Base-by-base conservation (phyloP, 1,139 yeast species). In the Lodderomyces margitis region DNA sequence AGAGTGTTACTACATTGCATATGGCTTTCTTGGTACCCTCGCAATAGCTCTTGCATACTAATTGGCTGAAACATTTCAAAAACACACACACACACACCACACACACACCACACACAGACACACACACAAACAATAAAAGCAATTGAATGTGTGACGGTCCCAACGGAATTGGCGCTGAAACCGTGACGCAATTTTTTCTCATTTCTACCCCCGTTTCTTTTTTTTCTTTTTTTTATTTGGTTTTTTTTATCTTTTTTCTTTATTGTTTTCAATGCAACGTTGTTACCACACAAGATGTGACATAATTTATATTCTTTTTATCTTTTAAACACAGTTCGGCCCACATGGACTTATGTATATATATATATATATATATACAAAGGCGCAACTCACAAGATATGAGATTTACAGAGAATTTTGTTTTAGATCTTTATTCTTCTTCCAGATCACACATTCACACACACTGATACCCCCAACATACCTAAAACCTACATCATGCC, bases 291-390 rank as follows among this genome's bases (percentile, higher is more conserved):
- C 15, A 15, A 6, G 32, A 28, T 28, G 32, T 28, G 17, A 28
- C 32, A 28, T 28, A n/a, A n/a, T 28, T 23, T 23, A 5, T 4
- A 10, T 6, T 28, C 16, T 27, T 27, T 23, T 6, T 23, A 23
- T 9, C 30, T 27, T 16, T 25, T 5, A 12, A 25, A 5, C 30
- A 28, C 32, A 11, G 19, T 15, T 28, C 10, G 5, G 16, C 19
- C 32, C 32, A 28, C 32, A 28, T 28, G 32, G 31, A 27, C 10
- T 7, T 7, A 28, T 28, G 16, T 28, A 28, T 28, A 15, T 28
- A 15, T 14, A 28, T 28, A 28, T 28, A 28, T 28, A 28, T 28
- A 15, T 28, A 28, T 28, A 15, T 28, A 14, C 9, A 28, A 17
- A 28, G 14, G 19, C 32, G 15, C 19, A 28, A 28, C 5, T 28